phyloP scores from a whole-genome alignment of 768 basidiomycete genomes.

The Astraeus odoratus region DNA sequence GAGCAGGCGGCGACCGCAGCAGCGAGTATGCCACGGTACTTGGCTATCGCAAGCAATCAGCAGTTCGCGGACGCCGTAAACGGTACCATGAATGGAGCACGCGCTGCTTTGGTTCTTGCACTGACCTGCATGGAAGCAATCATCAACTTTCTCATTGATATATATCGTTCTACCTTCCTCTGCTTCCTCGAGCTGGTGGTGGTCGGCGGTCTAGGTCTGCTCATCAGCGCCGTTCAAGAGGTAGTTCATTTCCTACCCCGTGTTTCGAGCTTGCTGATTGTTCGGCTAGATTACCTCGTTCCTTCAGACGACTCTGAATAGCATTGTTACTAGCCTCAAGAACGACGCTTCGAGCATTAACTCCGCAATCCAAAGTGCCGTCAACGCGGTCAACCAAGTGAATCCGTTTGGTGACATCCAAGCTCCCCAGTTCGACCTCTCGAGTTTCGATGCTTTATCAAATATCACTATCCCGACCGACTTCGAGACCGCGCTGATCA shows the following conservation, averaged over 20 bases:
- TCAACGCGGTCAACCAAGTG: slow-evolving; percentile 65
- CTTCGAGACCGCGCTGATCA: slow-evolving; percentile 65
- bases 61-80: slow-evolving; percentile 77
- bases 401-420: slow-evolving; percentile 66
- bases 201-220: slow-evolving; percentile 67
- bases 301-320: slow-evolving; percentile 50
- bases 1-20: slow-evolving; percentile 76
- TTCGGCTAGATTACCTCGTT: slow-evolving; percentile 59
- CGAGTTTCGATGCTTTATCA: slow-evolving; percentile 64
- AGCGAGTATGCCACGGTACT: slow-evolving; percentile 81
- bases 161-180: slow-evolving; percentile 88
- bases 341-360: slow-evolving; percentile 64
- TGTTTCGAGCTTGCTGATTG: slow-evolving; percentile 7
- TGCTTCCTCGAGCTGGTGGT: slow-evolving; percentile 92
- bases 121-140: slow-evolving; percentile 82
- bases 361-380: slow-evolving; percentile 53
- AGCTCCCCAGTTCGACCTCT: slow-evolving; percentile 67
- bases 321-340: slow-evolving; percentile 66
- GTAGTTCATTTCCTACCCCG: slow-evolving; percentile 35
- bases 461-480: slow-evolving; percentile 76
- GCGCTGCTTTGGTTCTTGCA: slow-evolving; percentile 62
- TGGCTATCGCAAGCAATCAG: slow-evolving; percentile 79
- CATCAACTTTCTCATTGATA: slow-evolving; percentile 87
- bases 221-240: slow-evolving; percentile 79
- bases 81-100: slow-evolving; percentile 69